These are phyloP conservation scores for Hymenoscyphus linearis DNA, from an alignment of 2,329 filamentous ascomycete genomes.

Conservation along the genomic window DNA sequence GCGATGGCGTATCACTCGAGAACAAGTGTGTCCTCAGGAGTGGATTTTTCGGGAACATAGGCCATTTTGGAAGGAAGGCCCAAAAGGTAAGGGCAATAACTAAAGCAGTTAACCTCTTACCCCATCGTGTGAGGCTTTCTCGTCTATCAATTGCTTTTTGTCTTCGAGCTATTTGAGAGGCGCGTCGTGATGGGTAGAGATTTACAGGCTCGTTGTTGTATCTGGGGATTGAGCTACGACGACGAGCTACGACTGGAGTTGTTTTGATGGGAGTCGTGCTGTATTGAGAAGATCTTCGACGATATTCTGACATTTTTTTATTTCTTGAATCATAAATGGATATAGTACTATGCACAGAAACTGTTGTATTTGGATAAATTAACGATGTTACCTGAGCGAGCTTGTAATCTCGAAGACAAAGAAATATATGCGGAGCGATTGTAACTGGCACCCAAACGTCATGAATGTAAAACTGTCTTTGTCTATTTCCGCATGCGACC, in stretches of 20 bases:
- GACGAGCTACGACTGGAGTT: background rate
- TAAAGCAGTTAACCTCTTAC: no score
- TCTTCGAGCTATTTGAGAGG: background rate
- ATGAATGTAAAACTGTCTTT: background rate
- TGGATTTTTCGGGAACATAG: no score
- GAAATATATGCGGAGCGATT: background rate
- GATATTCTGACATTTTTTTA: background rate
- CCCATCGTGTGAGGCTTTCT: no score
- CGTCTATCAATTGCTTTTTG: background rate
- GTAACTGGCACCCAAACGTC: background rate
- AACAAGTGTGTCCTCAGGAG: no score
- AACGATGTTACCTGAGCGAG: background rate
- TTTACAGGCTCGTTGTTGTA: background rate
- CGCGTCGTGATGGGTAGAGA: background rate
- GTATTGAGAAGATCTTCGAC: background rate
- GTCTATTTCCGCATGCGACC: background rate
- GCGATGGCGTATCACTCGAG: no score
- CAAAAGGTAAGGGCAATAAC: no score
- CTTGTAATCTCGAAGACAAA: background rate
- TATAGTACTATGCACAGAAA: background rate
- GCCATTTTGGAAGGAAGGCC: no score
- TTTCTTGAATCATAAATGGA: no score
- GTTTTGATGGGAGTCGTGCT: background rate
- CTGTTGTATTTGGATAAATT: background rate
- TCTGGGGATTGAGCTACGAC: background rate